Percentiles rank a stretch among this genome's conserved stretches.
These are phyloP conservation scores for Aureobasidium sp. DNA, from an alignment of 2,329 filamentous ascomycete species.

Conservation along the genomic window DNA sequence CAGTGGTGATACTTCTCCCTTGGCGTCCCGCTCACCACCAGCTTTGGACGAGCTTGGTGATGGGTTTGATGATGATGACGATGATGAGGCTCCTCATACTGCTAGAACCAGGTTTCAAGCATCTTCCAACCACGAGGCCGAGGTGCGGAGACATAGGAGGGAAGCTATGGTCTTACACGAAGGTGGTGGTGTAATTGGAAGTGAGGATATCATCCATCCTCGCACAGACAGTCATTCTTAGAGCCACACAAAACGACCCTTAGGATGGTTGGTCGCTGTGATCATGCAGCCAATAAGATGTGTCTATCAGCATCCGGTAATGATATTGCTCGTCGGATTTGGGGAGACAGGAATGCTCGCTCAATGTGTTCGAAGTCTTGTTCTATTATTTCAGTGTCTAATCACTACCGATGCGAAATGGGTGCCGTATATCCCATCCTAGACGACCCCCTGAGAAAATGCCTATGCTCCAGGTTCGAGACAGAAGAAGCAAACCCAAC, in stretches of 20 bases:
- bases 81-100: conserved; percentile 25
- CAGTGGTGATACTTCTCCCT: conserved; percentile 5
- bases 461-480: neutral
- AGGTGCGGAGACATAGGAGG: conserved; percentile 60
- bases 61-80: neutral
- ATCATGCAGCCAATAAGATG: too few relatives aligned
- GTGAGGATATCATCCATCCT: conserved; percentile 60
- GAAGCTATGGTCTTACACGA: conserved; percentile 90
- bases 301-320: too few relatives aligned
- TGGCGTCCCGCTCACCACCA: conserved; percentile 21
- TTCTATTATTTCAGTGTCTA: neutral
- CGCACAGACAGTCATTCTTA: neutral
- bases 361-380: neutral
- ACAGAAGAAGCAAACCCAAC: too few relatives aligned
- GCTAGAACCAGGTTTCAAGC: conserved; percentile 43
- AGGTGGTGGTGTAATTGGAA: conserved; percentile 63
- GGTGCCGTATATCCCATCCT: neutral
- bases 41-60: conserved; percentile 18
- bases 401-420: neutral
- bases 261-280: too few relatives aligned
- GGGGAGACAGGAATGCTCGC: too few relatives aligned
- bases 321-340: too few relatives aligned
- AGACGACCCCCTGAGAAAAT: neutral
- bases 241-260: too few relatives aligned
- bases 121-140: conserved; percentile 49